Base-by-base conservation (phyloP, 495 filamentous ascomycete species). In the Neurospora tetrasperma region DNA sequence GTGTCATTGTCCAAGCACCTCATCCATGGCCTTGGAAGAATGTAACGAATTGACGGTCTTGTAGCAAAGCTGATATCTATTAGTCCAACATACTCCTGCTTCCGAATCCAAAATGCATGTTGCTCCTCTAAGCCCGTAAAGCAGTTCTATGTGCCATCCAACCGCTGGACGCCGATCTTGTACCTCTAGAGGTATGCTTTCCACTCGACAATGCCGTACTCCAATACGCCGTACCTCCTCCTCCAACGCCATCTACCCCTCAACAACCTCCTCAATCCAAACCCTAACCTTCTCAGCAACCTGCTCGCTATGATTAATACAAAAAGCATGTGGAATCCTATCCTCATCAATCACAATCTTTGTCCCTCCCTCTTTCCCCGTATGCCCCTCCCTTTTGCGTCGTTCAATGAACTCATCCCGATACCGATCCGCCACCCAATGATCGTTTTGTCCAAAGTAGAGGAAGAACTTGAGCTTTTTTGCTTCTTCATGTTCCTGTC, bases 351-450 rank as follows among this genome's bases (percentile, higher is more conserved):
- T 85, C 71, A 92, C 76, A 86, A 96, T 90, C 73, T 76, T 83
- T 14, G 91, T 89, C 72, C 90, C n/a, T 41, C 72, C 69, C 35
- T 78, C 78, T 42, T 83, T 79, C n/a, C 73, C 75, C 31, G 41
- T 43, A 31, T 70, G 77, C 40, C 76, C 74, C 71, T 80, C 77
- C 70, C 75, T 75, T 70, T 75, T 79, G 70, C 90, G 78, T 4
- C 85, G 66, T 35, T 81, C 84, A 74, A 97, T 90, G 71, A 97
- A 88, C 70, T 86, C 88, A 77, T 97, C 92, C 42, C 95, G 83
- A 46, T 90, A 90, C 79, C 87, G 82, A 71, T 92, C 84, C 1
- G 91, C 91, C 35, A 98, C 93, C 94, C 94, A 97, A 76, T 91
- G 86, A 76, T 98, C 94, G 75, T 85, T 76, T 43, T 88, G 77